Evolutionary conservation across 345 rosid genomes (phyloP), one percentile per base, ranked within the genome.

Genomic region (Adansonia digitata): DNA sequence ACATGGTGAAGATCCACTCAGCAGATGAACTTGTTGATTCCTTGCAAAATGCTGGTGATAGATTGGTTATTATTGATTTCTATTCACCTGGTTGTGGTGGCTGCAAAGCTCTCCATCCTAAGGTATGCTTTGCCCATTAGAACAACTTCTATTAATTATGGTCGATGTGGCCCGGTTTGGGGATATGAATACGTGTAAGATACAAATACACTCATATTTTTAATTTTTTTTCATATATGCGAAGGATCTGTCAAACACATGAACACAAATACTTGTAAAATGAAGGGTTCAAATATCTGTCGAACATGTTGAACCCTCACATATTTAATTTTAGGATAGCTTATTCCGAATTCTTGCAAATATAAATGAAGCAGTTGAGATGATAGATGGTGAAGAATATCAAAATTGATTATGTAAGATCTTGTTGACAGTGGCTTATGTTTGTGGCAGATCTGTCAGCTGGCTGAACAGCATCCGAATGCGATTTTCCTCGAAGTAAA

Each of bases 51-150:
- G 88, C 90, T 75, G 94, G 89, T 3, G 91, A 90, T 74, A 80
- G 79, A 75, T 81, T 92, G 75, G 88, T 88, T 55, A 79, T 92
- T 49, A 70, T 92, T 57, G 86, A 84, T 59, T 92, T 92, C 77
- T 90, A 88, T 82, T 92, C 97, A 2, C 95, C 92, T 71, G 89
- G n/a, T n/a, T n/a, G n/a, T n/a, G n/a, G n/a, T n/a, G n/a, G n/a
- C n/a, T n/a, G n/a, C n/a, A n/a, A n/a, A 84, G 40, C 89, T 77
- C 90, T 92, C 13, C 91, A 87, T 76, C 97, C 95, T 8, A 90
- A 88, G 94, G 95, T 88, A 73, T 49, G 3, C 26, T 77, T 39
- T 42, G 43, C 39, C 18, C 29, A 27, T 60, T 35, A 20, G 22
- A n/a, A n/a, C n/a, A n/a, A n/a, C n/a, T n/a, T n/a, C n/a, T n/a